Base-by-base conservation (phyloP, 2,329 filamentous ascomycete species). In the Cordyceps cateniannulata region DNA sequence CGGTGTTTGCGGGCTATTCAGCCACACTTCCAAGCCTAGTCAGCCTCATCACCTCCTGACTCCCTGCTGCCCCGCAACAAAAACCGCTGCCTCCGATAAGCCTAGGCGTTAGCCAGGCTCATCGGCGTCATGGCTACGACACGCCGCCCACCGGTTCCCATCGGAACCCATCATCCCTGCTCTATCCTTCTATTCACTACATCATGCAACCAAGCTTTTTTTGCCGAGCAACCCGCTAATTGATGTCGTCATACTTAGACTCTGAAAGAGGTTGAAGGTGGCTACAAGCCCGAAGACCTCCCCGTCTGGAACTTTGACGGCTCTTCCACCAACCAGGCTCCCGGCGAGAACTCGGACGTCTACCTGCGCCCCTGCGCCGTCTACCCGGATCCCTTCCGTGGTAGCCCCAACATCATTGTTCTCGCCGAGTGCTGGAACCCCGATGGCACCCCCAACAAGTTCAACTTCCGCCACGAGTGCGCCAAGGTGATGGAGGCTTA, bases 381-480 rank as follows among this genome's bases (percentile, higher is more conserved):
- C 79, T 97, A 85, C 85, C 89, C 91, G 68, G 92, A 96, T 66
- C 93, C 93, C 63, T 93, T 97, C 88, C 90, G 93, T 68, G 85
- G 86, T 64, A 86, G 86, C 63, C 90, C 92, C 78, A 97, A 97
- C 84, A 89, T 97, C 76, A 86, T 97, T 69, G 93, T 98, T 70
- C 89, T 98, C 71, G 85, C 88, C 73, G 93, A 97, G 82, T 96
- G 91, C 78, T 97, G 91, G 89, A 92, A 93, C 74, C 82, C 90
- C 66, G 93, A 97, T 77, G 93, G 92, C 73, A 91, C 87, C 65
- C 95, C 95, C 77, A 99, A 98, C 87, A 93, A 96, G 79, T 98
- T 85, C 89, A 99, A 99, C 89, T 90, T 88, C 87, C 91, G 95
- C 69, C 89, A 97, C 75, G 93, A 98, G 72, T 89, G 87, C 71